phyloP scores from a whole-genome alignment of 208 protist genomes.

The Kentomonas sorsogonicus region DNA sequence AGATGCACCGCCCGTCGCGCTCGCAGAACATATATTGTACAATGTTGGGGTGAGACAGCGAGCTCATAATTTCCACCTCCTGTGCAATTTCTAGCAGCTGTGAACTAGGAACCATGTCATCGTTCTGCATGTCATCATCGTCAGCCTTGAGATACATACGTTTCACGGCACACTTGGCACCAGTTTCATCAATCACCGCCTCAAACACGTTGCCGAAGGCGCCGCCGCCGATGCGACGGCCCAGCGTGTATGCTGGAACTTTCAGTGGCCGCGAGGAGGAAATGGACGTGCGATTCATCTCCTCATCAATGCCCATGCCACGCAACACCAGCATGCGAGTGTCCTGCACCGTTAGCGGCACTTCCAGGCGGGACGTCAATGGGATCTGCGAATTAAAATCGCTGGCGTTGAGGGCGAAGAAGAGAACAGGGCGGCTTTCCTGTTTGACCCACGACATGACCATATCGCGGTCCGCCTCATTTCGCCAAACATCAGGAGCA shows the following conservation, averaged over 20 bases:
- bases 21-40: slow-evolving; percentile 80
- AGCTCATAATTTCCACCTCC: slow-evolving; percentile 82
- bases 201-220: slow-evolving; percentile 85
- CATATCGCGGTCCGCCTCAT: slow-evolving; percentile 19
- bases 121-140: slow-evolving; percentile 23
- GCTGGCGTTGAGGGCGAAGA: slow-evolving; percentile 26
- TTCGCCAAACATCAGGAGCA: slow-evolving; percentile 34
- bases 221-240: slow-evolving; percentile 65
- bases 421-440: slow-evolving; percentile 49
- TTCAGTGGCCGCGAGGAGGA: slow-evolving; percentile 24
- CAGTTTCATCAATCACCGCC: slow-evolving; percentile 58
- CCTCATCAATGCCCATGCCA: slow-evolving; percentile 44
- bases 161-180: slow-evolving; percentile 74
- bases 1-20: slow-evolving; percentile 73
- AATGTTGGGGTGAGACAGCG: slow-evolving; percentile 76
- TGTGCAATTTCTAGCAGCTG: slow-evolving; percentile 73
- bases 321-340: slow-evolving; percentile 38
- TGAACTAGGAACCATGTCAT: slow-evolving; percentile 15
- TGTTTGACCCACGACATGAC: slow-evolving; percentile 43
- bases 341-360: slow-evolving; percentile 37
- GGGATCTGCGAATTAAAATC: slow-evolving; percentile 29
- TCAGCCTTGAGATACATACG: slow-evolving; percentile 70
- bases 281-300: slow-evolving; percentile 18
- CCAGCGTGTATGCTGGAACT: slow-evolving; percentile 67
- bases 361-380: slow-evolving; percentile 18